Conservation (phyloP, 2,329 filamentous ascomycete species). For the Blastomyces percursus region DNA sequence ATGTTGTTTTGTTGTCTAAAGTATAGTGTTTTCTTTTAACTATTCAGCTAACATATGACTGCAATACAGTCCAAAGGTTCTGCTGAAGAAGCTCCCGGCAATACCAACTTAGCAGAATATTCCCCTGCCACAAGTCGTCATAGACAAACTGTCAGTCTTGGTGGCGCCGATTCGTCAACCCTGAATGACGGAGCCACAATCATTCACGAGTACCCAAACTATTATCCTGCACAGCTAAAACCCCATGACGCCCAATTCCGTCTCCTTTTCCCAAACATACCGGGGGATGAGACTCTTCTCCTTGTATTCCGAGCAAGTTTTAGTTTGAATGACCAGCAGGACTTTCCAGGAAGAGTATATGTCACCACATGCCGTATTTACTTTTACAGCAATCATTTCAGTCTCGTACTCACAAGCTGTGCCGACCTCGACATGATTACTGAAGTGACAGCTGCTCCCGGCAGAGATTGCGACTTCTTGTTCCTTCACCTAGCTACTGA, state of each 20-base stretch:
- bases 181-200: conserved; percentile 26
- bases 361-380: conserved; percentile 81
- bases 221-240: conserved; percentile 71
- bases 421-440: conserved; percentile 65
- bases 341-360: conserved; percentile 76
- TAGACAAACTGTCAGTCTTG: conserved; percentile 48
- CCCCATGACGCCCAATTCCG: conserved; percentile 90
- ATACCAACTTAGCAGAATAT: conserved; percentile 18
- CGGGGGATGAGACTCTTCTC: conserved; percentile 67
- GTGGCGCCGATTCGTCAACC: conserved; percentile 29
- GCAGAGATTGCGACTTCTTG: conserved; percentile 84
- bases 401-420: conserved; percentile 72
- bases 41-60: conserved; percentile 6
- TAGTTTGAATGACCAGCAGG: conserved; percentile 63
- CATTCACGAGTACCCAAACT: conserved; percentile 51
- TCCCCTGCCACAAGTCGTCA: conserved; percentile 31
- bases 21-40: not conserved
- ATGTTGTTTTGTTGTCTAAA: not conserved
- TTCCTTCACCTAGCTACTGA: conserved; percentile 66
- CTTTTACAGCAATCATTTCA: conserved; percentile 93
- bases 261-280: conserved; percentile 74
- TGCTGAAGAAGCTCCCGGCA: conserved; percentile 15
- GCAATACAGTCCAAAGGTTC: conserved; percentile 9
- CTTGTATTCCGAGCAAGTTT: conserved; percentile 90
- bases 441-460: conserved; percentile 81